phyloP scores from a whole-genome alignment of 73 alveolate species.

The Paramecium pentaurelia region DNA sequence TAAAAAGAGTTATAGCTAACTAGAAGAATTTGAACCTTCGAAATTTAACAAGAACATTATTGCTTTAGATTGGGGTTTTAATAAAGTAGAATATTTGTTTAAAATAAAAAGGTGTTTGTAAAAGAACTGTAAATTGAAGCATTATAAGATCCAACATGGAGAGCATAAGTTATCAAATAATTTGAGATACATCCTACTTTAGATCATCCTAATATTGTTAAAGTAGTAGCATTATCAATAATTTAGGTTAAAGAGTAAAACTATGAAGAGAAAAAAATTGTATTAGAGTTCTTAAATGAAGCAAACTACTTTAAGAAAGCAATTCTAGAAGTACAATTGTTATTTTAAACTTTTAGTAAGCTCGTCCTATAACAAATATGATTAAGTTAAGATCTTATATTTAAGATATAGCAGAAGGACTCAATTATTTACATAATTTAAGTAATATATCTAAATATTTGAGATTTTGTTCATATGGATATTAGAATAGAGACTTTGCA shows the following conservation, averaged over 20 bases:
- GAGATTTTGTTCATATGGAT: slow-evolving; percentile 31
- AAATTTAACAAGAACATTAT: slow-evolving; percentile 4
- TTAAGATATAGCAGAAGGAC: neutral
- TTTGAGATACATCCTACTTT: slow-evolving; percentile 6
- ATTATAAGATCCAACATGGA: neutral
- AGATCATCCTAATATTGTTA: slow-evolving; percentile 6
- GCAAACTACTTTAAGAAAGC: neutral
- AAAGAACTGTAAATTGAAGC: neutral
- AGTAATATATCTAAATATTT: neutral
- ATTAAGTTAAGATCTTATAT: slow-evolving; percentile 1
- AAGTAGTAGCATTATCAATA: neutral
- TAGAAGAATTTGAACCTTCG: slow-evolving; percentile 6
- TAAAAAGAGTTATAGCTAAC: neutral
- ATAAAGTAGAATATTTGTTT: neutral
- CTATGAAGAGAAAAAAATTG: slow-evolving; percentile 1
- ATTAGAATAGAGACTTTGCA: slow-evolving; percentile 21
- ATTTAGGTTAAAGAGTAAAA: neutral
- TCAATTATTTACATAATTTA: neutral
- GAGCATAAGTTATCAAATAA: neutral
- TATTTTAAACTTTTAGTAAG: neutral
- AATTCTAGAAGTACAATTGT: neutral
- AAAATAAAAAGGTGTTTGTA: neutral
- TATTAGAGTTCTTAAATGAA: slow-evolving; percentile 8
- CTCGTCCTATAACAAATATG: neutral
- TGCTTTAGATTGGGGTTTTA: slow-evolving; percentile 24